Evolutionary conservation across 345 rosid species (phyloP).

Genomic region (Citrus inodora): DNA sequence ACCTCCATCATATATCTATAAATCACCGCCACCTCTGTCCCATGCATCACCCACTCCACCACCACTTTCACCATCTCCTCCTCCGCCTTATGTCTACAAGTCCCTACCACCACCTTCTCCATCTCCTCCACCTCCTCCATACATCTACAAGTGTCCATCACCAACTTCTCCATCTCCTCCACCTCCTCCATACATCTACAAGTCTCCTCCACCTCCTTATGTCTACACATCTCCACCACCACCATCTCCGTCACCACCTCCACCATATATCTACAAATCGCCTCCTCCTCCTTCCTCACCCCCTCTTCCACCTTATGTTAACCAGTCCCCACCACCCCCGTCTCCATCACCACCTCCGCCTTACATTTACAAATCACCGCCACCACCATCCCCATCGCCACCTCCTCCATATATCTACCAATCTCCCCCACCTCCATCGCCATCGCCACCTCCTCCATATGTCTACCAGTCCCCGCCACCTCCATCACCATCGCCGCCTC

Average conservation of each 20-base stretch:
- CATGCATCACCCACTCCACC: neutral
- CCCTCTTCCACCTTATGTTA: neutral
- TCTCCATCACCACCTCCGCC: neutral
- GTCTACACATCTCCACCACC: neutral
- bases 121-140: too few relatives aligned
- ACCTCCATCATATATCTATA: neutral
- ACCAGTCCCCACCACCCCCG: conserved; percentile 3
- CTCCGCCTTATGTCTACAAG: too few relatives aligned
- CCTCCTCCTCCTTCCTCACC: neutral
- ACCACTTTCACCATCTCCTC: too few relatives aligned
- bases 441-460: neutral
- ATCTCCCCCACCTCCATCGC: neutral
- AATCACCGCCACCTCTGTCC: neutral
- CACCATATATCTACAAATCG: neutral
- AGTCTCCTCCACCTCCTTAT: neutral
- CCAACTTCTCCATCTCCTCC: neutral
- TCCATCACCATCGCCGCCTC: neutral
- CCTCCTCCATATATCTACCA: neutral
- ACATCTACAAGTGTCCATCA: neutral
- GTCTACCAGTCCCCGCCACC: neutral
- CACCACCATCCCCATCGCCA: neutral
- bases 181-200: neutral
- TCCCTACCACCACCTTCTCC: too few relatives aligned
- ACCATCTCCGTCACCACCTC: neutral
- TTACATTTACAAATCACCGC: neutral